Conservation (phyloP, 768 basidiomycete genomes). For the Amanita brunnescens region DNA sequence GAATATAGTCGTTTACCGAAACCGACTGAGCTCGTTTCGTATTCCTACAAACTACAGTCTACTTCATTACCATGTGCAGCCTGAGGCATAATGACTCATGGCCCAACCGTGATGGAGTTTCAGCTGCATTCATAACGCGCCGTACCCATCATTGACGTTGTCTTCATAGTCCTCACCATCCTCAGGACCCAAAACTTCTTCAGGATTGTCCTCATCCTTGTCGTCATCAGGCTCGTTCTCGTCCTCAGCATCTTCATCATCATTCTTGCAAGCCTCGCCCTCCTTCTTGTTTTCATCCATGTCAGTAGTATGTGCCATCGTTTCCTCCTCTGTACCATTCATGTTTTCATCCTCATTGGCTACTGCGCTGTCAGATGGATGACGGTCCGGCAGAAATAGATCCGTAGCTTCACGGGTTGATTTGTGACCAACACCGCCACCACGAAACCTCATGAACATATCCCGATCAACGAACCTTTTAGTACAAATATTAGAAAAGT, state of each 20-base stretch:
- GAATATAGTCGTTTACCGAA: too few relatives aligned
- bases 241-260: background rate
- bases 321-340: background rate
- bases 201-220: background rate
- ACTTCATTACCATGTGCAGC: too few relatives aligned
- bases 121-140: too few relatives aligned
- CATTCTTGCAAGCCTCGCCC: background rate
- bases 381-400: background rate
- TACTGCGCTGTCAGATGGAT: background rate
- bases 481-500: background rate
- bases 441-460: slow-evolving; percentile 24
- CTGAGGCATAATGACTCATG: too few relatives aligned
- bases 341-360: background rate
- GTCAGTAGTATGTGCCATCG: background rate
- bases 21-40: too few relatives aligned
- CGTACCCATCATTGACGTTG: background rate
- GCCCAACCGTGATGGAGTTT: too few relatives aligned
- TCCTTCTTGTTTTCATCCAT: background rate
- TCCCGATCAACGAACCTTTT: slow-evolving; percentile 25
- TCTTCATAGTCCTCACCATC: background rate
- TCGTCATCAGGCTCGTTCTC: background rate
- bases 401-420: background rate
- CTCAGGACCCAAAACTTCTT: background rate
- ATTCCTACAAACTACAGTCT: too few relatives aligned
- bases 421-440: slow-evolving; percentile 24